phyloP scores from a whole-genome alignment of 192 early-diverging fungal genomes.

The Phycomyces blakesleeanus region DNA sequence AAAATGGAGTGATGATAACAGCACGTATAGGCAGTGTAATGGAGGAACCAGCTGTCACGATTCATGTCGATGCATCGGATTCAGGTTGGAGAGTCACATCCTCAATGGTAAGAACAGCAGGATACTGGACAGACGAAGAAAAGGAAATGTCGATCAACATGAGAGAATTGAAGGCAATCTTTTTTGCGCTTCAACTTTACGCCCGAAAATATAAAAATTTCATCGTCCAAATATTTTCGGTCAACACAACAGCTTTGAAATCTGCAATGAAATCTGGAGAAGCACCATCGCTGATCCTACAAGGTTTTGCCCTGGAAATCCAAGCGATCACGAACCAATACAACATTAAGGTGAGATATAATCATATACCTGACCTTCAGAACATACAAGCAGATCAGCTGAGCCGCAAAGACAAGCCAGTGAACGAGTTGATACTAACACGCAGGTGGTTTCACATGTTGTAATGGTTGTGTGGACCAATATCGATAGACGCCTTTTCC shows the following conservation, averaged over 20 bases:
- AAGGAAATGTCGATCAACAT: conserved; percentile 3
- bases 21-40: too few species aligned
- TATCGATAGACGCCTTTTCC: background rate
- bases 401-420: background rate
- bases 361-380: background rate
- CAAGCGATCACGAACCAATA: background rate
- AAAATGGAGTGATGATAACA: background rate
- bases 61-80: conserved; percentile 1
- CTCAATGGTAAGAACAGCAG: background rate
- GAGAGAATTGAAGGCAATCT: conserved; percentile 8
- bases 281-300: background rate
- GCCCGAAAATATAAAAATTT: background rate
- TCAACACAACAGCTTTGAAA: background rate
- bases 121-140: background rate
- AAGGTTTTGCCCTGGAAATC: background rate
- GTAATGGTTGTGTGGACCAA: background rate
- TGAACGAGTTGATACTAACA: background rate
- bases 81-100: background rate
- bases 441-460: background rate
- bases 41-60: background rate
- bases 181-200: background rate
- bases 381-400: background rate
- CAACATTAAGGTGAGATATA: background rate
- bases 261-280: background rate
- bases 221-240: background rate